Base-by-base conservation (phyloP, 176 grass and related monocot genomes). In the Stipa capillata region DNA sequence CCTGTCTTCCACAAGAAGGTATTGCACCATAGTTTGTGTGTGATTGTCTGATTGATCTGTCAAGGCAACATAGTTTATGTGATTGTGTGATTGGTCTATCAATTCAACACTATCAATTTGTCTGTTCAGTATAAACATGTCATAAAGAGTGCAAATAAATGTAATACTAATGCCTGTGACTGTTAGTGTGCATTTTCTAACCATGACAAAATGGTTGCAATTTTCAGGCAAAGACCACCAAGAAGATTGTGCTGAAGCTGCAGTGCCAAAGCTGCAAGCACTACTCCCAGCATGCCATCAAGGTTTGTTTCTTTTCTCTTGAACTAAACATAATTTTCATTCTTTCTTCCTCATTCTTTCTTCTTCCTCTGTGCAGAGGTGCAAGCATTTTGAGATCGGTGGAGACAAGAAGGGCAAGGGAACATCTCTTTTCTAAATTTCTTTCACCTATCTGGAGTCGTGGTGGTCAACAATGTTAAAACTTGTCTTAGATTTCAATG, bases 1-100 rank as follows among this genome's bases (percentile, higher is more conserved):
- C 94, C 91, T 2, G 94, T 97, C 58, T 97, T 94, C 81, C 94
- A 97, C 87, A 97, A 97, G 84, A 97, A 97, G 94, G 94, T 97
- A 69, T n/a, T n/a, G n/a, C n/a, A 43, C 8, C 40, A 51, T 41
- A 9, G 4, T 20, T 12, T 4, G 6, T 70, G n/a, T 59, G 8
- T 65, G 28, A 58, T 20, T 51, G 1, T 58, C 1, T 24, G 0
- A 69, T 43, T 35, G 14, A 36, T 20, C 8, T 43, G 16, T 5
- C 7, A 33, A 29, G 11, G 8, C 3, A 37, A 17, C 1, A 23
- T 13, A 16, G 21, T 27, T 58, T 25, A 5, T n/a, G 10, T 3
- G 5, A 25, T 25, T 56, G 0, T 13, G 10, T 56, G 53, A 27
- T 25, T 12, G 10, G 23, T 11, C 12, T 57, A 11, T 56, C 23